Conservation (phyloP, 441 rosid species). For the Erysimum pusillum region DNA sequence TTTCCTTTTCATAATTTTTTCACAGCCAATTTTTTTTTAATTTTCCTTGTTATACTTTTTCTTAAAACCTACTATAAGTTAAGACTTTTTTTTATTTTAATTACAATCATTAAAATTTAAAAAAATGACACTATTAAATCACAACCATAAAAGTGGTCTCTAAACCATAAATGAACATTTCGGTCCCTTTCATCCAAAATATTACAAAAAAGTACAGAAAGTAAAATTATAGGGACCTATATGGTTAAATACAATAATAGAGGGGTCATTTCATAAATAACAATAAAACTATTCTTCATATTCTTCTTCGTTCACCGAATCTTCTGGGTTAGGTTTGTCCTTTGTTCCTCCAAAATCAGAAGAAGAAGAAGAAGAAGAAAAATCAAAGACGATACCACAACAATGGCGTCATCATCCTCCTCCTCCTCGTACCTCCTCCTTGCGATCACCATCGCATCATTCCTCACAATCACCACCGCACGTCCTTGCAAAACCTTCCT, state of each 20-base stretch:
- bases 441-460: constrained; percentile 38
- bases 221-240: not conserved
- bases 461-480: constrained; percentile 56
- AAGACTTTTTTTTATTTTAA: too few species aligned
- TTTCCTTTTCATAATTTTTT: too few species aligned
- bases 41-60: too few species aligned
- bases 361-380: constrained; percentile 24
- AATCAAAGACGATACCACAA: constrained; percentile 16
- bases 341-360: constrained; percentile 15
- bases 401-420: constrained; percentile 43
- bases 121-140: too few species aligned
- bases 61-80: too few species aligned
- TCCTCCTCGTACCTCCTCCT: constrained; percentile 41
- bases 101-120: too few species aligned
- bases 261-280: constrained; percentile 6
- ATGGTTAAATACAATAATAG: not conserved
- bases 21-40: too few species aligned
- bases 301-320: constrained; percentile 31
- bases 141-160: too few species aligned
- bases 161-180: too few species aligned
- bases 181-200: too few species aligned
- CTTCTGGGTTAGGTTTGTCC: constrained; percentile 23
- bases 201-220: not conserved
- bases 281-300: not conserved
- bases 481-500: constrained; percentile 85